Base-by-base conservation (phyloP, 768 basidiomycete genomes). In the Pulveroboletus frians region DNA sequence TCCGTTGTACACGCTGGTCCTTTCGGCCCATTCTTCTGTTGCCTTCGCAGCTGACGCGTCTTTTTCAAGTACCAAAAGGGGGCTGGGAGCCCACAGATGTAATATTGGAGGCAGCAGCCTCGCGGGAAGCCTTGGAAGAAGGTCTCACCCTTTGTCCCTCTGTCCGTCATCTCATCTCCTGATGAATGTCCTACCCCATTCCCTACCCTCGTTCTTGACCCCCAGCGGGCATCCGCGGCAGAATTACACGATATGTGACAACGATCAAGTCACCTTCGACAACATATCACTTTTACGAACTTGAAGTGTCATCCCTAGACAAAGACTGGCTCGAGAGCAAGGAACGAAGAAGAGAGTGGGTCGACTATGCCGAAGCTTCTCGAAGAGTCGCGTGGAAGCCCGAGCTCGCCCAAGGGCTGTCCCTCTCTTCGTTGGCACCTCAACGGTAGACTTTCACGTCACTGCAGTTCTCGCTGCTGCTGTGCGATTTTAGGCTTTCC, bases 61-160 rank as follows among this genome's bases (percentile, higher is more conserved):
- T 43, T 41, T 52, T 48, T 51, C 47, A 64, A 92, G 90, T 92
- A 62, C 90, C 90, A n/a, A 92, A 92, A 76, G 90, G 90, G 68
- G 90, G 90, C 65, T 92, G 84, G 84, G 90, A 92, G 71, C 73
- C 81, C 58, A 76, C 84, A 49, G 90, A 92, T 78, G 82, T 77
- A 60, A 76, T 75, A 69, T 73, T 92, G 62, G 88, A 91, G 76
- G 84, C 81, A 73, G 90, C 90, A 67, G 90, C 90, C 73, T 85
- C 81, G 63, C 80, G 90, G 70, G 90, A 92, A 82, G 90, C 90
- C 73, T 76, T 86, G 70, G 90, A 92, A 88, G 90, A 92, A 92
- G 90, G 90, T 92, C 87, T 82, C 82, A 83, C 81, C 81, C 74
- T 80, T 84, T 81, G 75, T 78, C 78, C 82, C 76, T 82, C 74